Conservation (phyloP, 2,329 filamentous ascomycete genomes). For the Trichophyton verrucosum region DNA sequence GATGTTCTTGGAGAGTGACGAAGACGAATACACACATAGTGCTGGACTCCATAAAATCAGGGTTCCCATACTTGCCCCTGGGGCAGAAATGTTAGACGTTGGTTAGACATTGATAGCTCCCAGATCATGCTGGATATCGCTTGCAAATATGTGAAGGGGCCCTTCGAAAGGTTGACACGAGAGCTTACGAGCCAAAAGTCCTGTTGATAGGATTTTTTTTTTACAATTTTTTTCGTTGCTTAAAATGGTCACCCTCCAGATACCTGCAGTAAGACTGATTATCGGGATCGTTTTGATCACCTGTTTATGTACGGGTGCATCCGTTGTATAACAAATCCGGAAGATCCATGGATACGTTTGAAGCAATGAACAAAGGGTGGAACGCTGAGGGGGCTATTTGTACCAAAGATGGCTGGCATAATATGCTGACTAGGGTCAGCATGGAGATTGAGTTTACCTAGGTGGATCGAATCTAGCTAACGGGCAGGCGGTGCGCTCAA, state of each 20-base stretch:
- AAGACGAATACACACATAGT: too few relatives aligned
- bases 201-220: not conserved
- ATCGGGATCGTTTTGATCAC: too few relatives aligned
- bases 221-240: too few relatives aligned
- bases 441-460: not conserved
- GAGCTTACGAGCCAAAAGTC: conserved; percentile 5
- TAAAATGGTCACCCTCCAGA: too few relatives aligned
- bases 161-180: conserved; percentile 14
- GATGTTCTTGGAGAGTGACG: too few relatives aligned
- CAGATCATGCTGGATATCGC: conserved; percentile 13
- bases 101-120: conserved; percentile 13
- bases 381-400: not conserved
- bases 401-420: not conserved
- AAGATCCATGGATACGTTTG: not conserved
- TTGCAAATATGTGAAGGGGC: conserved; percentile 8
- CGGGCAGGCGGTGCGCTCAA: not conserved
- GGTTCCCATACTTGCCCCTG: too few relatives aligned
- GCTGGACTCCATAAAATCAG: too few relatives aligned
- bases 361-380: not conserved
- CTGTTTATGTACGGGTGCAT: too few relatives aligned
- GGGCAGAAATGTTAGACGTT: too few relatives aligned
- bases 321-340: too few relatives aligned
- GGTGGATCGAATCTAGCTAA: not conserved
- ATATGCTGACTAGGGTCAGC: not conserved
- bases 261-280: too few relatives aligned